phyloP scores from a whole-genome alignment of 306 rosid species.

The Citrullus colocynthis region DNA sequence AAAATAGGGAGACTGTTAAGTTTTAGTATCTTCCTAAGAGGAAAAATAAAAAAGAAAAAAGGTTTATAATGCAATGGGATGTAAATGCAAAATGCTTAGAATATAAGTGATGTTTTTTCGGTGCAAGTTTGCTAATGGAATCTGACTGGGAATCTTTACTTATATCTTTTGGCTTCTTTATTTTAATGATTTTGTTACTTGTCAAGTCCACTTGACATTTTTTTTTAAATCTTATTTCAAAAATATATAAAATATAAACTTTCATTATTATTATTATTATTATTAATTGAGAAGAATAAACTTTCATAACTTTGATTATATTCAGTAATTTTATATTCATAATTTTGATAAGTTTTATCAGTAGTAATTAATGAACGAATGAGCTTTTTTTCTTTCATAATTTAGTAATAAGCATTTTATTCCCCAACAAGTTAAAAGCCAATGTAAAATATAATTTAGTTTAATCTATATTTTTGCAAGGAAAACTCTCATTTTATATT shows the following conservation, averaged over 20 bases:
- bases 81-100: not conserved
- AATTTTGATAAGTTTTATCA: not conserved
- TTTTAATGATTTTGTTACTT: not conserved
- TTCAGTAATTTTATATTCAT: too few relatives aligned
- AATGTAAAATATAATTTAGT: too few relatives aligned
- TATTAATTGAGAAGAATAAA: too few relatives aligned
- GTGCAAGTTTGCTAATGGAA: not conserved
- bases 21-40: too few relatives aligned
- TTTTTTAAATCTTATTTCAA: not conserved
- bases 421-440: not conserved
- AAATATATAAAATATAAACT: not conserved
- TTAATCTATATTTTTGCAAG: too few relatives aligned
- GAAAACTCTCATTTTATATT: too few relatives aligned
- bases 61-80: too few relatives aligned
- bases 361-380: not conserved
- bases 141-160: not conserved
- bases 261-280: too few relatives aligned
- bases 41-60: too few relatives aligned
- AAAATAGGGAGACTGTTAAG: too few relatives aligned
- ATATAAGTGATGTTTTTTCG: not conserved
- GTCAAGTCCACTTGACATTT: not conserved
- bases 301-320: too few relatives aligned
- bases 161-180: not conserved
- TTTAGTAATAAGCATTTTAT: not conserved
- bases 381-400: not conserved